Percentiles rank a stretch among this genome's conserved stretches.
Conservation (phyloP, 1,284 basidiomycete species). For the Kwoniella shivajii region DNA sequence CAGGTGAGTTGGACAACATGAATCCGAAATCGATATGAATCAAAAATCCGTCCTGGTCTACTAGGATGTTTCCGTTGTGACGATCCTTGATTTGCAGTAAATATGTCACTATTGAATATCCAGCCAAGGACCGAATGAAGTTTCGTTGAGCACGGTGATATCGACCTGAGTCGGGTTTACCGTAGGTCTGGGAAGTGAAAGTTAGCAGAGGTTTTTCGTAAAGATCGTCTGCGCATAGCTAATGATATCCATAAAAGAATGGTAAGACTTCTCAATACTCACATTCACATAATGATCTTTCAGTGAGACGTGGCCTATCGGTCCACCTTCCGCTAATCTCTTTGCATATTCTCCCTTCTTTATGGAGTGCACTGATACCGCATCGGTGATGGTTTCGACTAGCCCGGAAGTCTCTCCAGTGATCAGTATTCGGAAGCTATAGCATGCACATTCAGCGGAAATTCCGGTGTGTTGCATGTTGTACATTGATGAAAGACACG, state of each 20-base stretch:
- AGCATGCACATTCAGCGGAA: not conserved
- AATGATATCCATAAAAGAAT: no score
- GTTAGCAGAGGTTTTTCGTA: not conserved
- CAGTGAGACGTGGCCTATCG: slow-evolving; percentile 78
- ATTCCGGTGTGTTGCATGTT: not conserved
- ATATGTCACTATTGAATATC: slow-evolving; percentile 92
- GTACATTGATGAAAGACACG: not conserved
- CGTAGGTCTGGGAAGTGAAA: slow-evolving; percentile 68
- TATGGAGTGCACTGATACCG: slow-evolving; percentile 97
- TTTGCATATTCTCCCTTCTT: slow-evolving; percentile 98
- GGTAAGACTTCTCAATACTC: no score
- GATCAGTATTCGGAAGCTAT: slow-evolving; percentile 79
- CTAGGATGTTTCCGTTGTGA: slow-evolving; percentile 97
- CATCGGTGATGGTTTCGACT: slow-evolving; percentile 93
- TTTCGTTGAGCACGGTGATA: slow-evolving; percentile 83
- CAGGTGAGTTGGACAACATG: slow-evolving; percentile 95
- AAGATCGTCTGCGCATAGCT: not conserved
- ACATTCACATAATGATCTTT: slow-evolving; percentile 87
- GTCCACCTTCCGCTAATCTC: slow-evolving; percentile 71
- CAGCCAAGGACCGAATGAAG: slow-evolving; percentile 92
- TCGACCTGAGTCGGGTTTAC: slow-evolving; percentile 80
- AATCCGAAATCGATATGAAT: slow-evolving; percentile 95
- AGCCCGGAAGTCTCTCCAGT: slow-evolving; percentile 90
- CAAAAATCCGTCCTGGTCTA: slow-evolving; percentile 88
- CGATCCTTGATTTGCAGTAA: slow-evolving; percentile 98